These are phyloP conservation scores for Mycogone perniciosa DNA, from an alignment of 2,329 filamentous ascomycete genomes.

Conservation along the genomic window DNA sequence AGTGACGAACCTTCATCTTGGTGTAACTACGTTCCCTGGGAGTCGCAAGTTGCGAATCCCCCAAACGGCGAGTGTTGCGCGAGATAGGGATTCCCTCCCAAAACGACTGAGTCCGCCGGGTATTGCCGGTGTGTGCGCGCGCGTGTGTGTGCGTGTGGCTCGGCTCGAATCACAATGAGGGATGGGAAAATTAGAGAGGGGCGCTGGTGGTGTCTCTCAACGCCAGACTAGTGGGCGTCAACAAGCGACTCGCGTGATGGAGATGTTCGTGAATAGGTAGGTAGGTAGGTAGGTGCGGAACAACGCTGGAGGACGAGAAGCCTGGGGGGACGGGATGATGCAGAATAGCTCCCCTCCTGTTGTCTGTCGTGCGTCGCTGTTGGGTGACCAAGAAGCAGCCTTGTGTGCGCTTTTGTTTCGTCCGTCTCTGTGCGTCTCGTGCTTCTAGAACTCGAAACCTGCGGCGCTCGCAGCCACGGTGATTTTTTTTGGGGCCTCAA, in stretches of 20 bases:
- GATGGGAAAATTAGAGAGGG: not conserved
- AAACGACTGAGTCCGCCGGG: not conserved
- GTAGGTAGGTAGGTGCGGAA: not conserved
- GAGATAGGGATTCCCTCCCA: not conserved
- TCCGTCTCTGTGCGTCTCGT: conserved; percentile 4
- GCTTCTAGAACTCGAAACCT: conserved; percentile 12
- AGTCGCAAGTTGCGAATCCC: not conserved
- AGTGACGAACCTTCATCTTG: conserved; percentile 33
- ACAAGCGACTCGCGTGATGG: not conserved
- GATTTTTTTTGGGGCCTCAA: not conserved
- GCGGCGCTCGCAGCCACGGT: not conserved
- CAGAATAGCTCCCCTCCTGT: conserved; percentile 5
- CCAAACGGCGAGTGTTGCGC: not conserved
- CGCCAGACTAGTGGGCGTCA: not conserved
- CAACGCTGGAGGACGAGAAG: not conserved
- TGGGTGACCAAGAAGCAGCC: not conserved
- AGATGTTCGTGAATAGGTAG: not conserved
- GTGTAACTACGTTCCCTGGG: conserved; percentile 19
- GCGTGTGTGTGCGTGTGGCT: not conserved
- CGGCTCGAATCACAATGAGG: not conserved
- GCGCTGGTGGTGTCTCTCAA: not conserved
- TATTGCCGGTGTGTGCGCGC: not conserved
- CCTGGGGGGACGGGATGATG: conserved; percentile 3
- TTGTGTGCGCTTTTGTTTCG: conserved; percentile 5
- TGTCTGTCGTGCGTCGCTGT: conserved; percentile 6